Base-by-base conservation (phyloP, 768 basidiomycete species). In the Lentinula guzmanii region DNA sequence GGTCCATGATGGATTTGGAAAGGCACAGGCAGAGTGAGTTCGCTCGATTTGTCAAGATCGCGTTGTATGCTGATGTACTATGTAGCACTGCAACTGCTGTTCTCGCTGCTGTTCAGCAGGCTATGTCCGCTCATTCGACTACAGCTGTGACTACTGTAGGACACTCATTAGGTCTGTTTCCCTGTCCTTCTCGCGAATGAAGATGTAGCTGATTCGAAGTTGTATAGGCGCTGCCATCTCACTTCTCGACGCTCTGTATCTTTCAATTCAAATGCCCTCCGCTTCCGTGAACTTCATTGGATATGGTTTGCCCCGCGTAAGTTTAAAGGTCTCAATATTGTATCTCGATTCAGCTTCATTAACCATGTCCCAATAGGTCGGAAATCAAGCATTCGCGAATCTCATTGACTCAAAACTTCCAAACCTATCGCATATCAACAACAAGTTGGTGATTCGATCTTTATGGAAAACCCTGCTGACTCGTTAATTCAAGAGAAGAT, bases 351-450 rank as follows among this genome's bases (percentile, higher is more conserved):
- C 11, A 33, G 15, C 8, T 28, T 61, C 24, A 31, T 31, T 48
- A 61, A 15, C 1, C 24, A 24, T 15, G 13, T 10, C 5, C 7
- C 1, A 16, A 6, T 48, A 79, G 79, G 79, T 79, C 34, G 85
- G 86, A 11, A 86, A 87, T 69, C 79, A 80, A 67, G 82, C 75
- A 1, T 89, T 87, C 64, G 86, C 85, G 0, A 64, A 85, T 66
- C 85, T 83, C 65, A 80, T 87, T 52, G 85, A 87, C 63, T 72
- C 78, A 6, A 82, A 58, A 42, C 77, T 60, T 4, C 45, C 58
- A 21, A 63, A 54, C 45, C 56, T 87, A 51, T 84, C 79, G 0
- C 86, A 83, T 66, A 81, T 89, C 64, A 88, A 85, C 66, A 87
- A 89, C 72, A 77, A 70, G 78, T 77, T 35, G 58, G 72, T 60